A percentile compares a stretch with the other conserved stretches of the same genome.
phyloP scores from a whole-genome alignment of 495 filamentous ascomycete species.

The Neurospora sp. region DNA sequence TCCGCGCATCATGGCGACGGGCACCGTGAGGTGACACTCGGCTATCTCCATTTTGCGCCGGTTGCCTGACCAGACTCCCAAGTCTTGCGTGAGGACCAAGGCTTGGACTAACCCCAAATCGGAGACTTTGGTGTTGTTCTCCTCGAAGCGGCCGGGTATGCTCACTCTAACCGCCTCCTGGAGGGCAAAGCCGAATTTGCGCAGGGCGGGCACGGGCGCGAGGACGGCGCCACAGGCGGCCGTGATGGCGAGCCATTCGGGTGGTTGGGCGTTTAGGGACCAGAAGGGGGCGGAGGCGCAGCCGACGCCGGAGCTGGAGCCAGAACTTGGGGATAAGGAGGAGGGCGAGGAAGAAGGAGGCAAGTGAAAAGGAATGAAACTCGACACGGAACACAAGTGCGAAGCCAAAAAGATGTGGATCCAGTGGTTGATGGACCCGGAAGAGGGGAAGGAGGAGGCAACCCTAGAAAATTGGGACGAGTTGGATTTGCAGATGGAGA shows the following conservation, averaged over 20 bases:
- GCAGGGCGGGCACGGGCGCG: slow-evolving; percentile 43
- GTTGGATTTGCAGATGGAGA: slow-evolving; percentile 38
- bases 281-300: slow-evolving; percentile 16
- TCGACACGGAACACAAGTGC: slow-evolving; percentile 37
- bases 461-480: slow-evolving; percentile 32
- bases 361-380: slow-evolving; percentile 49
- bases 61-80: no score
- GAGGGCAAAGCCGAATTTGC: slow-evolving; percentile 53
- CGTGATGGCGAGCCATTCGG: slow-evolving; percentile 46
- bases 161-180: no score
- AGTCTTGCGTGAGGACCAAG: slow-evolving; percentile 43
- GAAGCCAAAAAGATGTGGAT: slow-evolving; percentile 50
- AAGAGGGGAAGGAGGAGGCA: slow-evolving; percentile 50
- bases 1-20: slow-evolving; percentile 10
- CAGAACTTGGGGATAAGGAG: not conserved
- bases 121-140: slow-evolving; percentile 45
- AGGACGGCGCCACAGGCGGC: slow-evolving; percentile 47
- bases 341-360: not conserved
- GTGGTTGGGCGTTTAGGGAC: slow-evolving; percentile 35
- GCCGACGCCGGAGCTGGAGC: no score
- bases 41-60: slow-evolving; percentile 62
- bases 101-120: slow-evolving; percentile 47
- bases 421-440: slow-evolving; percentile 47
- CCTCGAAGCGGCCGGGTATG: slow-evolving; percentile 34
- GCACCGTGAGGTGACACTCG: slow-evolving; percentile 38